A percentile compares a stretch with the other conserved stretches of the same genome.
Conservation (phyloP, 139 green algal species). For the Chlamydomonas urium region DNA sequence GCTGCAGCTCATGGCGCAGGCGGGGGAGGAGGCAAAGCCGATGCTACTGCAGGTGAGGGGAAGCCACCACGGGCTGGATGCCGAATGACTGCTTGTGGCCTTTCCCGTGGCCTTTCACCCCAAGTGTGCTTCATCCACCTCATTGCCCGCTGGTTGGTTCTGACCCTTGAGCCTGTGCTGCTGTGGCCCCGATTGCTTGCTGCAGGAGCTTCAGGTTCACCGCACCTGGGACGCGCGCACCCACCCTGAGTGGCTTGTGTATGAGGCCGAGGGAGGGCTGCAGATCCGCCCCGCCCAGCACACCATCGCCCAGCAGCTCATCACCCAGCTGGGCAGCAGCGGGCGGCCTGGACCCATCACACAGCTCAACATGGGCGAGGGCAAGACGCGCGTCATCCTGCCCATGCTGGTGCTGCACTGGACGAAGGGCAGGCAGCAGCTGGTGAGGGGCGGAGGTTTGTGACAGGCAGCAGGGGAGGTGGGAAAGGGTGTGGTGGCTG, state of each 20-base stretch:
- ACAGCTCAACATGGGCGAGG: constrained; percentile 69
- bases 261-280: constrained; percentile 55
- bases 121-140: too few species aligned
- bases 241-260: constrained; percentile 51
- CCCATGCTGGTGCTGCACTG: constrained; percentile 53
- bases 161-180: too few species aligned
- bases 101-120: too few species aligned
- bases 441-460: constrained; percentile 19
- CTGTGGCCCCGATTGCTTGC: neutral
- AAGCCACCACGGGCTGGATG: constrained; percentile 34
- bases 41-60: constrained; percentile 38
- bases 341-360: constrained; percentile 25
- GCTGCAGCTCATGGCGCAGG: neutral
- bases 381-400: constrained; percentile 66
- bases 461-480: too few species aligned
- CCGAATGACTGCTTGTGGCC: too few species aligned
- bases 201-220: constrained; percentile 40
- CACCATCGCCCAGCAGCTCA: constrained; percentile 34
- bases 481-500: too few species aligned
- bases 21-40: constrained; percentile 17
- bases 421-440: constrained; percentile 18
- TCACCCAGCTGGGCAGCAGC: constrained; percentile 22
- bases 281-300: constrained; percentile 57
- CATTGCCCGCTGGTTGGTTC: too few species aligned
- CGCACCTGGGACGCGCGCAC: constrained; percentile 27